These are phyloP conservation scores for Sporisorium iseilematis-ciliati DNA, from an alignment of 1,284 basidiomycete species.

Conservation along the genomic window DNA sequence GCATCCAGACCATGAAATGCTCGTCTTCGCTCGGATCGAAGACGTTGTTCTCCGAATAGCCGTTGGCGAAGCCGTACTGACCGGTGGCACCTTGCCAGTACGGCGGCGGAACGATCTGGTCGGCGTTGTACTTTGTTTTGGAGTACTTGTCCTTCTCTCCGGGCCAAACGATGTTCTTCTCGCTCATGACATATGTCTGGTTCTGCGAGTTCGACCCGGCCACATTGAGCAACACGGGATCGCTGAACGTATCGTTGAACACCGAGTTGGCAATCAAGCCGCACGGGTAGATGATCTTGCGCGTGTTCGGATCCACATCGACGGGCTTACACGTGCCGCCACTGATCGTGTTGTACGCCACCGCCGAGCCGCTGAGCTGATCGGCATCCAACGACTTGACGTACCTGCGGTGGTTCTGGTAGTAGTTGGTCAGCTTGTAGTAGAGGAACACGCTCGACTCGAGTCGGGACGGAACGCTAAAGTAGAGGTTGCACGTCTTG, in stretches of 20 bases:
- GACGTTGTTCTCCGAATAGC: constrained; percentile 78
- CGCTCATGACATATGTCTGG: constrained; percentile 79
- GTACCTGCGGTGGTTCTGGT: constrained; percentile 98
- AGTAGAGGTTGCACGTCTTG: constrained; percentile 61
- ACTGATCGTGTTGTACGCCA: constrained; percentile 71
- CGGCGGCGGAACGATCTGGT: constrained; percentile 87
- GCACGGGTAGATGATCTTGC: constrained; percentile 80
- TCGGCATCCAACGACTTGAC: constrained; percentile 89
- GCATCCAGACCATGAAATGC: constrained; percentile 99
- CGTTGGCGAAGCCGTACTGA: constrained; percentile 76
- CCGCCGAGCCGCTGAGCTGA: constrained; percentile 84
- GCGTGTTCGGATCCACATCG: constrained; percentile 69
- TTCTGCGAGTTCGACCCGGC: constrained; percentile 71
- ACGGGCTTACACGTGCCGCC: constrained; percentile 91
- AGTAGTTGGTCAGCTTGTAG: constrained; percentile 82
- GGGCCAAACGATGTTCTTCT: constrained; percentile 89
- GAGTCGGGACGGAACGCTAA: constrained; percentile 80
- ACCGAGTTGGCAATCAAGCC: constrained; percentile 97
- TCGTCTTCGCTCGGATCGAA: constrained; percentile 85
- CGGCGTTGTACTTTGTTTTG: constrained; percentile 68
- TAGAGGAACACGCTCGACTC: constrained; percentile 86
- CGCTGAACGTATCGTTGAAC: constrained; percentile 91
- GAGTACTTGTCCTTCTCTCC: constrained; percentile 91
- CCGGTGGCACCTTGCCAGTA: constrained; percentile 76
- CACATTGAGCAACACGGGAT: constrained; percentile 76